phyloP scores from a whole-genome alignment of 306 rosid genomes.

The Vigna reflexopilosa region DNA sequence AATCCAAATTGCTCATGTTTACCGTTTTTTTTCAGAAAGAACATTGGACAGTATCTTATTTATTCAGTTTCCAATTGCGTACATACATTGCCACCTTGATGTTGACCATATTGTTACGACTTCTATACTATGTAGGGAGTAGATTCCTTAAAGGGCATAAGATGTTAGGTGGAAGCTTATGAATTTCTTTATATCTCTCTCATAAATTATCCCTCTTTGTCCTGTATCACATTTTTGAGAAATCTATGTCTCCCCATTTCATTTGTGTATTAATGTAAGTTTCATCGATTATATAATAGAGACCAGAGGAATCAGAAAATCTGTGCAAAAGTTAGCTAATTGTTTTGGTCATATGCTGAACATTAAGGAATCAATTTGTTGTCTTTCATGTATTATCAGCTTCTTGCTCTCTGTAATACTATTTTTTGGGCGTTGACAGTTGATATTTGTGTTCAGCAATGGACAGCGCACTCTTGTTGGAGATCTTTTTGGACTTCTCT shows the following conservation, averaged over 20 bases:
- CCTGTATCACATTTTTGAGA: background rate
- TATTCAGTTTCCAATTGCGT: background rate
- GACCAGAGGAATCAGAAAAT: background rate
- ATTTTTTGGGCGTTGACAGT: slow-evolving; percentile 55
- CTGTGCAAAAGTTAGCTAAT: background rate
- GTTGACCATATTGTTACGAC: slow-evolving; percentile 1
- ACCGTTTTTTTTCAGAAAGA: background rate
- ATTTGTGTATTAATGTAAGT: slow-evolving; percentile 5
- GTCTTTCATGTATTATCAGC: slow-evolving; percentile 34
- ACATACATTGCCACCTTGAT: background rate
- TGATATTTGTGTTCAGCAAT: slow-evolving; percentile 71
- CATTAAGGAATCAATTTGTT: slow-evolving; percentile 11
- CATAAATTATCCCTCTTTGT: background rate
- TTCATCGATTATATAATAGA: too few species aligned
- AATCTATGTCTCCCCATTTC: background rate
- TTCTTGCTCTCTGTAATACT: slow-evolving; percentile 51
- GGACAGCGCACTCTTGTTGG: slow-evolving; percentile 82
- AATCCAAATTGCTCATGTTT: slow-evolving; percentile 16
- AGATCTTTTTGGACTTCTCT: slow-evolving; percentile 92
- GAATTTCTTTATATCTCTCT: slow-evolving; percentile 1
- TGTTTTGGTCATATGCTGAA: background rate
- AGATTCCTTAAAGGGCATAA: too few species aligned
- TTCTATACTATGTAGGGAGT: background rate
- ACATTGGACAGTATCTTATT: background rate
- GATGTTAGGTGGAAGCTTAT: background rate